Evolutionary conservation across 495 filamentous ascomycete genomes (phyloP).

Genomic region (Daldinia decipiens): DNA sequence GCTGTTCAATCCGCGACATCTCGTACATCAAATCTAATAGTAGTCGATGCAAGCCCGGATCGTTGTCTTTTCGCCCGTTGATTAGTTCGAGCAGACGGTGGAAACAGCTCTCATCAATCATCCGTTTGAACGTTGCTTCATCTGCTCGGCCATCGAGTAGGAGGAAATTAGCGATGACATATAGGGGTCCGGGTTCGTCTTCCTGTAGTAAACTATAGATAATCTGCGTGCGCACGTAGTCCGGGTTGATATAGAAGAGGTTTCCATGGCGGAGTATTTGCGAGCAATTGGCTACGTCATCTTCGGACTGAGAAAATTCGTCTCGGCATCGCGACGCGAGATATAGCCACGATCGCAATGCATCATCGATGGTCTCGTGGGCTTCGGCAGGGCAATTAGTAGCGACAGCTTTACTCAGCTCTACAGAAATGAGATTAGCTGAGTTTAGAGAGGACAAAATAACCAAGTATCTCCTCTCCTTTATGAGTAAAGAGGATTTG

Average conservation of each 20-base stretch:
- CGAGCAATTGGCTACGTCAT: constrained; percentile 85
- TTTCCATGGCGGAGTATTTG: constrained; percentile 80
- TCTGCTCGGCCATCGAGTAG: constrained; percentile 87
- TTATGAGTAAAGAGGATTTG: not conserved
- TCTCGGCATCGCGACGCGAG: constrained; percentile 83
- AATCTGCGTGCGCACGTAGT: constrained; percentile 93
- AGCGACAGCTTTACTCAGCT: constrained; percentile 82
- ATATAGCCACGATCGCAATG: constrained; percentile 82
- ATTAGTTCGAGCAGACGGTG: constrained; percentile 85
- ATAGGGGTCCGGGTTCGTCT: constrained; percentile 79
- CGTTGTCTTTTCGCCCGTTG: constrained; percentile 67
- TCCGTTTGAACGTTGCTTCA: constrained; percentile 81
- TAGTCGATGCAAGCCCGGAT: constrained; percentile 78
- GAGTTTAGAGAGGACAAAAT: not conserved
- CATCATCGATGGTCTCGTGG: constrained; percentile 84
- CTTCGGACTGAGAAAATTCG: constrained; percentile 82
- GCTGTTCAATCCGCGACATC: constrained; percentile 91
- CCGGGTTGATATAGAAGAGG: constrained; percentile 76
- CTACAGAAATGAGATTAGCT: constrained; percentile 56
- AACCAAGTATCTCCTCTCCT: not conserved
- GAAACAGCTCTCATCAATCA: constrained; percentile 89
- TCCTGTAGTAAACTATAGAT: constrained; percentile 93
- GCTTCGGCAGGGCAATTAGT: constrained; percentile 70
- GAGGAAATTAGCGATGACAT: constrained; percentile 86
- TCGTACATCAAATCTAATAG: constrained; percentile 93